Base-by-base conservation (phyloP, 176 grass and related monocot species). In the Oryza officinalis region DNA sequence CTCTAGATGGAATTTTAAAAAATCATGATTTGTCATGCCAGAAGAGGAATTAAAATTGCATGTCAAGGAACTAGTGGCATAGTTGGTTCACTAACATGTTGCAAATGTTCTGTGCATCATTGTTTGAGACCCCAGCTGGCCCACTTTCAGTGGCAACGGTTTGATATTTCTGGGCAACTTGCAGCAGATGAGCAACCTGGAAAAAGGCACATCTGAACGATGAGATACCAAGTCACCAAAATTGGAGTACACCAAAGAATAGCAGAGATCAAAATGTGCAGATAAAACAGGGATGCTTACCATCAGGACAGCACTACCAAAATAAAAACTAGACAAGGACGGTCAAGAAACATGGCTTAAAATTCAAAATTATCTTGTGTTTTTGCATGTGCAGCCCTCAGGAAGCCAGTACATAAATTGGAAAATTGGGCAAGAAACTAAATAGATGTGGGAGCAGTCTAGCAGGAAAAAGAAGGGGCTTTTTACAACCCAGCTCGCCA, bases 121-220 rank as follows among this genome's bases (percentile, higher is more conserved):
- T 85, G 66, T 90, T 72, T 23, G 91, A 90, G 61, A 90, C 40
- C 17, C 83, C 93, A 87, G 84, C 64, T 65, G 93, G 79, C 27
- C 89, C 89, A 77, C 86, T 92, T 81, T 87, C 91, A 83, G 32
- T 85, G 10, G 66, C 81, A 83, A 79, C 78, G 80, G 88, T 22
- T 88, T 96, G 97, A 63, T 91, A 99, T 86, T 96, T 99, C 74
- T 96, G 93, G 75, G 91, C 89, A 93, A 94, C 91, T 84, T 96
- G 93, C 54, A 96, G 46, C 38, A 99, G 72, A 57, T 99, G 90
- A 38, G 80, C 92, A 70, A 99, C 93, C 97, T 99, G 83, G 46
- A 76, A 94, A 72, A 40, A 65, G 82, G 33, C 26, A 65, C 18
- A 10, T 22, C 23, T 10, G 54, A 13, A 60, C 77, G 23, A 71